Percentiles rank a stretch among this genome's conserved stretches.
These are phyloP conservation scores for Hylodesmum podocarpum DNA, from an alignment of 306 rosid species.

Conservation along the genomic window DNA sequence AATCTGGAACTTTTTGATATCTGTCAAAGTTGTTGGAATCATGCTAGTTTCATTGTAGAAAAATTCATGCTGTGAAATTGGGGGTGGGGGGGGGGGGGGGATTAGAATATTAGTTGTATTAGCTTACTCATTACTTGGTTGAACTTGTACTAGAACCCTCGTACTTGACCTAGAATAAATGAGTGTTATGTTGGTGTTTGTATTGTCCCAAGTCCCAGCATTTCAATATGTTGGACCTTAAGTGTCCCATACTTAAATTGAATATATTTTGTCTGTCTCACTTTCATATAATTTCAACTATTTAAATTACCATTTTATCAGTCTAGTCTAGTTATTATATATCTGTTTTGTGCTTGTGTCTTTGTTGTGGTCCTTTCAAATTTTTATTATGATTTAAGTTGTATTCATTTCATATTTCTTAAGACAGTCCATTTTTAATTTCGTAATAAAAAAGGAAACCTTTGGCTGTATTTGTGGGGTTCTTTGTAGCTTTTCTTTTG, in stretches of 20 bases:
- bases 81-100: background rate
- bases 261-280: background rate
- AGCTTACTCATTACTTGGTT: background rate
- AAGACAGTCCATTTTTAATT: constrained; percentile 8
- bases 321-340: background rate
- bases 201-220: background rate
- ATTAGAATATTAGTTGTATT: background rate
- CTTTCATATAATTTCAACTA: background rate
- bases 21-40: background rate
- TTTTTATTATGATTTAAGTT: background rate
- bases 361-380: background rate
- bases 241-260: background rate
- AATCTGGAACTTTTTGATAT: background rate
- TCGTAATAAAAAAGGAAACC: background rate
- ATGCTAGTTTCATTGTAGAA: background rate
- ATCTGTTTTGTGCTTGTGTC: background rate
- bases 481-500: constrained; percentile 45
- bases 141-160: background rate
- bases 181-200: background rate
- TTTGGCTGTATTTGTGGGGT: background rate
- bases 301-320: background rate
- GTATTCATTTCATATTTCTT: constrained; percentile 34
- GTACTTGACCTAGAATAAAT: background rate
- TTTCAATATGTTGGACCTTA: background rate
- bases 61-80: background rate